Conservation (phyloP, 2,329 filamentous ascomycete genomes). For the Pestalotiopsis sp. region DNA sequence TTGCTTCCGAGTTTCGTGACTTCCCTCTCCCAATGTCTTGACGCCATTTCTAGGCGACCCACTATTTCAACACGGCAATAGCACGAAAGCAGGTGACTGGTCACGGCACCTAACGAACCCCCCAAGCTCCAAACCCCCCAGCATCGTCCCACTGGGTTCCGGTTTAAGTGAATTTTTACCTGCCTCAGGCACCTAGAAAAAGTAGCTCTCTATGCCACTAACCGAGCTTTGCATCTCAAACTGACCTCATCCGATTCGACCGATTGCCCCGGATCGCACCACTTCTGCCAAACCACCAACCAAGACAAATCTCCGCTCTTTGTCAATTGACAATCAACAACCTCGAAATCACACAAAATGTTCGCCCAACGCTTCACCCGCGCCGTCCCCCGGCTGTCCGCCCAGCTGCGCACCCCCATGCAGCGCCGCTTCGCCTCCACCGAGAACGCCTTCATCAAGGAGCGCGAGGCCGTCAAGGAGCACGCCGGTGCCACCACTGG, state of each 20-base stretch:
- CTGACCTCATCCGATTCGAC: conserved; percentile 20
- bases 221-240: conserved; percentile 6
- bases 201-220: conserved; percentile 20
- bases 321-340: conserved; percentile 21
- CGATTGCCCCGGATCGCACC: conserved; percentile 4
- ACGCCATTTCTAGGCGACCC: neutral
- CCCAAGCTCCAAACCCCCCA: neutral
- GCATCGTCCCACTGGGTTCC: neutral
- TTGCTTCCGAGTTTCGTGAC: no score
- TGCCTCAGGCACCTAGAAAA: conserved; percentile 15
- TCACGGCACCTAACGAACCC: neutral
- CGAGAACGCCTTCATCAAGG: conserved; percentile 92
- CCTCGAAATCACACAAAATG: conserved; percentile 50
- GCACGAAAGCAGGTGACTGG: conserved; percentile 12
- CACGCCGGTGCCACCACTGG: conserved; percentile 85
- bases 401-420: conserved; percentile 61
- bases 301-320: conserved; percentile 17
- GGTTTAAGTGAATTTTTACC: neutral
- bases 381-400: conserved; percentile 63
- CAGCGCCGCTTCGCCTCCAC: conserved; percentile 77
- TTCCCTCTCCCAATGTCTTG: neutral
- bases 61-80: conserved; percentile 1
- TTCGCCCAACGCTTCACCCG: conserved; percentile 66
- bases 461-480: conserved; percentile 87
- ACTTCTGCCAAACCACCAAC: conserved; percentile 4